Evolutionary conservation across 495 filamentous ascomycete species (phyloP).

Genomic region (Penicillium malachiteum): DNA sequence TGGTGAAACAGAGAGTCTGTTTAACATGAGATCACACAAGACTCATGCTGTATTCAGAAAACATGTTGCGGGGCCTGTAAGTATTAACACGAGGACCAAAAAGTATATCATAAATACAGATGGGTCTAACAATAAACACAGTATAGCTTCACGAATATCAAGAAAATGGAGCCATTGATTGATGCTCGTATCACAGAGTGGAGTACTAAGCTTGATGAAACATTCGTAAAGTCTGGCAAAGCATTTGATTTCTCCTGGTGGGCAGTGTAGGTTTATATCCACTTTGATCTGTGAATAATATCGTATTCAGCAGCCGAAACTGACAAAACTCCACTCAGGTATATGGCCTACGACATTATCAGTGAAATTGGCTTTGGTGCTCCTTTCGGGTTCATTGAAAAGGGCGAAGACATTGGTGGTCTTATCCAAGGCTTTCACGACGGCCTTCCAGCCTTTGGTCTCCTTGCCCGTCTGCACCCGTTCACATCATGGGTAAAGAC

Average conservation of each 20-base stretch:
- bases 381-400: slow-evolving; percentile 60
- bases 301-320: background rate
- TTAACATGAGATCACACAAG: slow-evolving; percentile 51
- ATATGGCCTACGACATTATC: slow-evolving; percentile 64
- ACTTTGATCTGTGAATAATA: background rate
- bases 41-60: slow-evolving; percentile 46
- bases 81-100: background rate
- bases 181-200: slow-evolving; percentile 46
- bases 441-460: slow-evolving; percentile 47
- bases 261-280: slow-evolving; percentile 39
- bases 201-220: slow-evolving; percentile 40
- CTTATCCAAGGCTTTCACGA: slow-evolving; percentile 54
- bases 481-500: slow-evolving; percentile 53
- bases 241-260: slow-evolving; percentile 53
- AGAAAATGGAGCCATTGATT: slow-evolving; percentile 53
- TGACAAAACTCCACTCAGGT: slow-evolving; percentile 20
- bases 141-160: slow-evolving; percentile 52
- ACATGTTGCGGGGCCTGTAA: slow-evolving; percentile 36
- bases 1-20: slow-evolving; percentile 47
- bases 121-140: slow-evolving; percentile 26
- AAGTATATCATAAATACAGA: background rate
- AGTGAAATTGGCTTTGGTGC: slow-evolving; percentile 62
- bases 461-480: slow-evolving; percentile 51
- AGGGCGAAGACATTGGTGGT: slow-evolving; percentile 55
- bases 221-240: slow-evolving; percentile 41